These are phyloP conservation scores for Penicillium sp. DNA, from an alignment of 2,329 filamentous ascomycete genomes.

Conservation along the genomic window DNA sequence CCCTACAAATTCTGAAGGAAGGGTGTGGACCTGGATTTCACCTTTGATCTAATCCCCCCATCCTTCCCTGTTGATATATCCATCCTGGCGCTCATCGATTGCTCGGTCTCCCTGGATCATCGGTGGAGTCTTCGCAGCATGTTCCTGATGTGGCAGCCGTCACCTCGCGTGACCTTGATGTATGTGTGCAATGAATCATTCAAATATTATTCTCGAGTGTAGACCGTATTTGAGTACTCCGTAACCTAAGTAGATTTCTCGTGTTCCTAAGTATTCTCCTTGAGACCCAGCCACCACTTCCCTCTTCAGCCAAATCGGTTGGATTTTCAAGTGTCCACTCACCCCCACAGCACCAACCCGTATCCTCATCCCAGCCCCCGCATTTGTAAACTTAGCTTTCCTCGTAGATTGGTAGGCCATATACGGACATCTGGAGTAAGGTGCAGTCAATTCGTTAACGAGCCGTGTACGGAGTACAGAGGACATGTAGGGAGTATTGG, in stretches of 20 bases:
- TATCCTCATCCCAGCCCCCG: neutral
- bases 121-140: constrained; percentile 3
- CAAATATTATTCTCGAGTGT: neutral
- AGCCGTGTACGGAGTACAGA: neutral
- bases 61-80: constrained; percentile 10
- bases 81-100: constrained; percentile 27
- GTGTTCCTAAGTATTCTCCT: neutral
- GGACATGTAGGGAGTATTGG: neutral
- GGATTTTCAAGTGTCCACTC: neutral
- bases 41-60: neutral
- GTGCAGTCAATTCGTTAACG: neutral
- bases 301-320: neutral
- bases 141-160: constrained; percentile 30
- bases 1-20: neutral
- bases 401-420: neutral
- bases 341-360: neutral
- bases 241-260: neutral
- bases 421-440: neutral
- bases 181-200: constrained; percentile 12
- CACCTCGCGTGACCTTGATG: constrained; percentile 24
- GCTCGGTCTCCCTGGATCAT: neutral
- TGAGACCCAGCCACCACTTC: neutral
- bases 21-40: constrained; percentile 1
- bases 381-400: neutral
- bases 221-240: neutral